Evolutionary conservation across 116 monocot species (phyloP).

Genomic region (Phalaenopsis hybrid): DNA sequence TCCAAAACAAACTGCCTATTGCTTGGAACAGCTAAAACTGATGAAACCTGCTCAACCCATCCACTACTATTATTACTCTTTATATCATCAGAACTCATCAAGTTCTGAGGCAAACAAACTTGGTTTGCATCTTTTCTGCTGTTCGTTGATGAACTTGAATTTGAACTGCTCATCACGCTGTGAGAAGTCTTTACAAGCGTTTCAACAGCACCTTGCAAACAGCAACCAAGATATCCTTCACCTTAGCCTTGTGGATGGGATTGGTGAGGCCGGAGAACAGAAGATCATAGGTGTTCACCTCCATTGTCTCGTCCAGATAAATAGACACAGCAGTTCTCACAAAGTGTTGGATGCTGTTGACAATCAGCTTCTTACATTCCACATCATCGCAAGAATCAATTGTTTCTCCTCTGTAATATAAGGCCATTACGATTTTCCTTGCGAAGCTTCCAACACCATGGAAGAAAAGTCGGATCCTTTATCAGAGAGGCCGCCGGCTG

Average conservation of each 20-base stretch:
- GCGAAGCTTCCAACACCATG: constrained; percentile 55
- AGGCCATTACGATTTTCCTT: constrained; percentile 39
- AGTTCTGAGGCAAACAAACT: background rate
- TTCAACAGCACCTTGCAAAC: constrained; percentile 85
- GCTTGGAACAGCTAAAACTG: constrained; percentile 51
- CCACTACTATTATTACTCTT: constrained; percentile 13
- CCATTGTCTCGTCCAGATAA: constrained; percentile 71
- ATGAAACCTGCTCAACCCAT: constrained; percentile 44
- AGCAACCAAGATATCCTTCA: constrained; percentile 76
- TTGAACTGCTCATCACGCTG: constrained; percentile 30
- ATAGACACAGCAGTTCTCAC: constrained; percentile 61
- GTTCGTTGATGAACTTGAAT: constrained; percentile 2
- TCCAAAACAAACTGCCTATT: constrained; percentile 63
- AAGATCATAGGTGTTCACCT: constrained; percentile 47
- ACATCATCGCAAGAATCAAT: constrained; percentile 17
- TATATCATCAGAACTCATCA: background rate
- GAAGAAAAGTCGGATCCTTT: constrained; percentile 44
- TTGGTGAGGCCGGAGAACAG: constrained; percentile 67
- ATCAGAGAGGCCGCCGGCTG: constrained; percentile 31
- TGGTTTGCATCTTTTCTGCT: background rate
- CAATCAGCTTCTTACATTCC: constrained; percentile 36
- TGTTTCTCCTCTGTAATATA: constrained; percentile 25
- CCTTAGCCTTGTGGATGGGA: constrained; percentile 60
- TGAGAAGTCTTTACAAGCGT: constrained; percentile 78
- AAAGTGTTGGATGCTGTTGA: constrained; percentile 51